phyloP scores from a whole-genome alignment of 2,329 filamentous ascomycete genomes.

The Phoma sp. region DNA sequence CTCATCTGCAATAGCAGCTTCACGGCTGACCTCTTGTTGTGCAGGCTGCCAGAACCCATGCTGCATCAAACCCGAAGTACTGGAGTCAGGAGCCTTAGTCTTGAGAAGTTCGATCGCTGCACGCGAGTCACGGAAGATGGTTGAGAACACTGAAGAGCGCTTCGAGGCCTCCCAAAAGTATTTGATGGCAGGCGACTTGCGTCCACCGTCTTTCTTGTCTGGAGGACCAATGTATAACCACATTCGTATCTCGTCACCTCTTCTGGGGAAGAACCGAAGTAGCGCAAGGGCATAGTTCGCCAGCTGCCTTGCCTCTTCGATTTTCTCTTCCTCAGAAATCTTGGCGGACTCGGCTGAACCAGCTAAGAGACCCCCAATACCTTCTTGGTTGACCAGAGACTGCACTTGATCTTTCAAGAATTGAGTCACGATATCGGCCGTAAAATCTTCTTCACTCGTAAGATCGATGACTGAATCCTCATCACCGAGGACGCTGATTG shows the following conservation, averaged over 20 bases:
- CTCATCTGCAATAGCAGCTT: conserved; percentile 64
- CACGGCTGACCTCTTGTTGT: conserved; percentile 36
- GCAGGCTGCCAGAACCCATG: conserved; percentile 44
- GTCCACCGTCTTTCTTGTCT: conserved; percentile 44
- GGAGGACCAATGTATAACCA: conserved; percentile 83
- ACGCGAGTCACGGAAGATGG: conserved; percentile 63
- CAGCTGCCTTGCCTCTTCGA: conserved; percentile 71
- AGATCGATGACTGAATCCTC: conserved; percentile 37
- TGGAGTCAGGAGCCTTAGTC: conserved; percentile 36
- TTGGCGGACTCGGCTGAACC: conserved; percentile 48
- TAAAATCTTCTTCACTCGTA: conserved; percentile 32
- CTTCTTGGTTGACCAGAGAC: conserved; percentile 75
- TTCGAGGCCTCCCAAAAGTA: conserved; percentile 81
- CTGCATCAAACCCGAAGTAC: conserved; percentile 22
- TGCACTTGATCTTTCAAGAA: conserved; percentile 70
- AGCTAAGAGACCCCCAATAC: conserved; percentile 69
- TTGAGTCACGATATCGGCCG: conserved; percentile 38
- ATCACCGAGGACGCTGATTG: conserved; percentile 62
- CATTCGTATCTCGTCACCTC: conserved; percentile 90
- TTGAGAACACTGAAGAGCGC: conserved; percentile 62
- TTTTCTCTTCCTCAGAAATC: conserved; percentile 44
- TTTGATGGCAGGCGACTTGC: conserved; percentile 69
- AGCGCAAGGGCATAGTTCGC: conserved; percentile 88
- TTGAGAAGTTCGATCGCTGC: conserved; percentile 64
- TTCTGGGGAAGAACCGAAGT: conserved; percentile 80